phyloP scores from a whole-genome alignment of 2,329 filamentous ascomycete genomes.

The Aspergillus puulaauensis region DNA sequence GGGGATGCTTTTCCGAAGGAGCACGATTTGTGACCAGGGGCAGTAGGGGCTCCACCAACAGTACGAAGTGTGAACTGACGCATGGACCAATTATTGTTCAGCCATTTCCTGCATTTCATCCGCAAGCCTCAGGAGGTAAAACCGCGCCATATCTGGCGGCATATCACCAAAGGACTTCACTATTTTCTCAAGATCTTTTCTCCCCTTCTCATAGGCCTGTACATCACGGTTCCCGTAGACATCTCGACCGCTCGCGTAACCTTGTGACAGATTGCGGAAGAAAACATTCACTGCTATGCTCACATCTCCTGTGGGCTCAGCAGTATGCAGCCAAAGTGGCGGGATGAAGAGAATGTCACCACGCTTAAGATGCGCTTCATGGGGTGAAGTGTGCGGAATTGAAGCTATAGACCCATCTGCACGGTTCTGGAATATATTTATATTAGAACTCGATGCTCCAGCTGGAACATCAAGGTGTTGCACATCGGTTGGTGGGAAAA shows the following conservation, averaged over 20 bases:
- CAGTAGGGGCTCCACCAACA: not conserved
- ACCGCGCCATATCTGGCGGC: slow-evolving; percentile 65
- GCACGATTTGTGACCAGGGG: not conserved
- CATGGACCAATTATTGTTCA: slow-evolving; percentile 18
- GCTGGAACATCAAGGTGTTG: slow-evolving; percentile 67
- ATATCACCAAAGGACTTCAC: slow-evolving; percentile 48
- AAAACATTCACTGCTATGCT: slow-evolving; percentile 89
- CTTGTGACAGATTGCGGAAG: slow-evolving; percentile 68
- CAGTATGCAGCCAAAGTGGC: slow-evolving; percentile 80
- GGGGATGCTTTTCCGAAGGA: not conserved
- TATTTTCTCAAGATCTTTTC: slow-evolving; percentile 70
- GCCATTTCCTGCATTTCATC: slow-evolving; percentile 58
- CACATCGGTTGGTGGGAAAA: slow-evolving; percentile 79
- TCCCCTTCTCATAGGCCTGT: slow-evolving; percentile 77
- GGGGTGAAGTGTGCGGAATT: slow-evolving; percentile 64
- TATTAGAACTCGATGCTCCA: slow-evolving; percentile 75
- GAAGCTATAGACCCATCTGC: slow-evolving; percentile 47
- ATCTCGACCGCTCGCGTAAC: slow-evolving; percentile 73
- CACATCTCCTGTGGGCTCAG: slow-evolving; percentile 37
- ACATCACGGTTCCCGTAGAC: slow-evolving; percentile 88
- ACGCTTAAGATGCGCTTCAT: slow-evolving; percentile 64
- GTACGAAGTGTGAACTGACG: not conserved
- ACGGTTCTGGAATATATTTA: slow-evolving; percentile 64
- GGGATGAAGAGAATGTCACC: slow-evolving; percentile 82
- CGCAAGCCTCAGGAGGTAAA: slow-evolving; percentile 72